Base-by-base conservation (phyloP, 192 early-diverging fungal genomes). In the Entrophospora sp. region DNA sequence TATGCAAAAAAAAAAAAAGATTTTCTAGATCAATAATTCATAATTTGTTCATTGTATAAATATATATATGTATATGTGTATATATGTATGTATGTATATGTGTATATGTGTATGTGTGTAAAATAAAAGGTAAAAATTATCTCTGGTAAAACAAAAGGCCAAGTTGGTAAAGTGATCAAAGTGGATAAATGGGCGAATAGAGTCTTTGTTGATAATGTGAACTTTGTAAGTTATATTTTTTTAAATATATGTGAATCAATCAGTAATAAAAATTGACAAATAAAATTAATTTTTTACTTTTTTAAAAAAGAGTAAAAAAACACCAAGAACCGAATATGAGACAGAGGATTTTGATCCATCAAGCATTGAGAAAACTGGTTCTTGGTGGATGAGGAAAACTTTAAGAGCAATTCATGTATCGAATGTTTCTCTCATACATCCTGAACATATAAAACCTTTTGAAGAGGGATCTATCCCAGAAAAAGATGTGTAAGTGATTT, bases 401-500 rank as follows among this genome's bases (percentile, higher is more conserved):
- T 60, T 73, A 43, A 60, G 59, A 64, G 66, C 77, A 37, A 79
- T 79, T 60, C 77, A 79, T 64, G 38, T 76, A 38, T 76, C 77
- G 16, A 79, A 79, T 65, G 72, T 79, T 34, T 71, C 74, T 70
- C 70, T 76, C 18, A 45, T 76, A 32, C 67, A 79, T 49, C 77
- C 77, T 31, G 70, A 76, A 44, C 48, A 65, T 37, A 0, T 37
- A 2, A 73, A 75, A 12, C 18, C 14, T 56, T 56, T 35, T n/a
- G 1, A 20, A 56, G 53, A 4, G n/a, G 31, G 35, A 18, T 18
- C 8, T 35, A 56, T 10, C 16, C 32, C 31, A 35, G 31, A 24
- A 3, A 56, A 9, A 20, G 53, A 56, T 35, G 35, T 22, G 53
- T 34, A 32, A 36, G 53, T 32, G n/a, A 45, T 18, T 4, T 2